Base-by-base conservation (phyloP, 768 basidiomycete species). In the Termitomyces heimii region DNA sequence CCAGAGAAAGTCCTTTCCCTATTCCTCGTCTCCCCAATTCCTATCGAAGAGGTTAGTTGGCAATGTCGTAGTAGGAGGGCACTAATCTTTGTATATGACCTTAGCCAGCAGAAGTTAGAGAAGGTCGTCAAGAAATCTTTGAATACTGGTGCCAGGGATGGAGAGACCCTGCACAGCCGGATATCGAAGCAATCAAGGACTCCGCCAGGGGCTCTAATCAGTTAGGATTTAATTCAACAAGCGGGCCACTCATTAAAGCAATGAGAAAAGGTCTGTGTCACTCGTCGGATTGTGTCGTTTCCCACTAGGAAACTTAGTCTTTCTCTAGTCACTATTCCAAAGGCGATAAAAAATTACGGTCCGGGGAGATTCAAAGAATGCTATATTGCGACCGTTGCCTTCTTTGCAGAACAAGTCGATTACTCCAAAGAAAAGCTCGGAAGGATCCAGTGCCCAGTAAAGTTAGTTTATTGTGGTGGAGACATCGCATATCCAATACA, bases 401-500 rank as follows among this genome's bases (percentile, higher is more conserved):
- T 72, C 53, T 71, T 73, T 53, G 49, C 57, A 6, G 65, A 73
- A 29, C 68, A 67, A 22, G 59, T 61, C 35, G 60, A 65, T 9
- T 63, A 66, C 45, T 40, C 70, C 5, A 51, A 37, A 8, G 53
- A 62, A 8, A 55, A 57, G 20, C 64, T 75, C 22, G 31, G 57
- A n/a, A 65, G 61, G 31, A 65, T 74, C 29, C 58, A 54, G 2
- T 68, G 68, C 50, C 74, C 74, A 3, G 62, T 75, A 0, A 60
- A 63, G 29, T 60, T 77, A 8, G 56, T 75, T 4, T 69, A 75
- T 43, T 72, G 74, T 58, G 57, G 60, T 13, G 66, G 57, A 7
- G 75, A 75, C 47, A 66, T 76, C 44, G 73, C 71, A 8, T 75
- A 75, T 57, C 66, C 68, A 8, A n/a, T 71, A 5, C 44, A 62